A percentile compares a stretch with the other conserved stretches of the same genome.
Evolutionary conservation across 176 grass and related monocot species (phyloP).

Genomic region (Poa annua): DNA sequence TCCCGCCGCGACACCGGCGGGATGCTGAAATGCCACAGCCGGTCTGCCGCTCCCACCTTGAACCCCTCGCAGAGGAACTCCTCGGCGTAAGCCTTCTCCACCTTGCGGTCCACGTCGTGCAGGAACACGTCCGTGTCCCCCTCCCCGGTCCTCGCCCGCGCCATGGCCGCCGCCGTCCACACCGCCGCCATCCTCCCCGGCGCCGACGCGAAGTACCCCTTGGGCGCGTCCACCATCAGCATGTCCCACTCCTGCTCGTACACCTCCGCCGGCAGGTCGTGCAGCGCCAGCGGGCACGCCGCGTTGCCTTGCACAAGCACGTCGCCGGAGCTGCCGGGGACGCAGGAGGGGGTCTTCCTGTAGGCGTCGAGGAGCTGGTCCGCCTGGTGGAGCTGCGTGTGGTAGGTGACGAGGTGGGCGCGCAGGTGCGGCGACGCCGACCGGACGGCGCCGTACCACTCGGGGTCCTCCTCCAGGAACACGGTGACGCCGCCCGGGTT

Average conservation of each 20-base stretch:
- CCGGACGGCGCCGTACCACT: slow-evolving; percentile 40
- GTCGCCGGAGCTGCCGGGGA: slow-evolving; percentile 27
- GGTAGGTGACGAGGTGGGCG: slow-evolving; percentile 54
- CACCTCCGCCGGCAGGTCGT: neutral
- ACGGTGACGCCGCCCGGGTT: slow-evolving; percentile 65
- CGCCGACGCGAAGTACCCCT: neutral
- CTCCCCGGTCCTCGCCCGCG: neutral
- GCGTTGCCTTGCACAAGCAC: too few relatives aligned
- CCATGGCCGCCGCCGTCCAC: neutral
- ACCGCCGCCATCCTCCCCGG: neutral
- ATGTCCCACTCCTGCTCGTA: neutral
- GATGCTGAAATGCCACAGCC: neutral
- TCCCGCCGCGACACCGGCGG: neutral
- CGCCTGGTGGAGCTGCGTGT: slow-evolving; percentile 44
- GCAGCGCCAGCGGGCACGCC: neutral
- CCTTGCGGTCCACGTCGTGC: neutral
- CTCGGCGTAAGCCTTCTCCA: neutral
- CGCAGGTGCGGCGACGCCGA: slow-evolving; percentile 47
- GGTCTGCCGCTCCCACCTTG: neutral
- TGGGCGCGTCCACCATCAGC: neutral
- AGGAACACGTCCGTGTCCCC: neutral
- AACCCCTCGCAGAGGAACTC: neutral
- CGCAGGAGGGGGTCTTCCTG: neutral
- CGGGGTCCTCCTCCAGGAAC: slow-evolving; percentile 68
- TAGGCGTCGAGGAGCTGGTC: slow-evolving; percentile 43